These are phyloP conservation scores for Eimeria tenella DNA, from an alignment of 169 alveolate genomes.

Conservation along the genomic window DNA sequence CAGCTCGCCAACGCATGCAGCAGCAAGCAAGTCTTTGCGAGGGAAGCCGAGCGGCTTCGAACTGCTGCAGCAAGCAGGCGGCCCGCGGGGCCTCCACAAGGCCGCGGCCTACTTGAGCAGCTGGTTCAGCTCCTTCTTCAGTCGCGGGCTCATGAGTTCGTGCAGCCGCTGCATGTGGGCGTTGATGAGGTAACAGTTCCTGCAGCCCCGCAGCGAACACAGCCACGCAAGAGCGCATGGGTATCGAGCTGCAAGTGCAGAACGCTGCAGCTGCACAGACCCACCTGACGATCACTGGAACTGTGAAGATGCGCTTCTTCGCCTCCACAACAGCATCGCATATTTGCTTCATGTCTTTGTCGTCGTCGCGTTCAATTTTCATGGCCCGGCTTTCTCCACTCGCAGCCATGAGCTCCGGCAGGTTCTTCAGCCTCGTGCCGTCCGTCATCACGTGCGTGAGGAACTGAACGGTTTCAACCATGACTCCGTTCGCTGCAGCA, in stretches of 20 bases:
- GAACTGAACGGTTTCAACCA: constrained; percentile 92
- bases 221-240: not conserved
- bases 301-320: constrained; percentile 68
- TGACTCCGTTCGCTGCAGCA: constrained; percentile 88
- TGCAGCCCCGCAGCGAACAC: constrained; percentile 1
- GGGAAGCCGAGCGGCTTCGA: not conserved
- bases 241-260: no score
- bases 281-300: constrained; percentile 77
- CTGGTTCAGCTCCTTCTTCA: constrained; percentile 83
- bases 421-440: constrained; percentile 82
- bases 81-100: not conserved
- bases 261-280: not conserved
- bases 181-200: constrained; percentile 86
- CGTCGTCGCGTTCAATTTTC: constrained; percentile 73
- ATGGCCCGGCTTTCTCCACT: constrained; percentile 83
- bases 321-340: constrained; percentile 75
- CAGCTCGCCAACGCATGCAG: not conserved
- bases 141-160: constrained; percentile 84
- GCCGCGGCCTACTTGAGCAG: constrained; percentile 69
- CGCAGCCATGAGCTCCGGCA: constrained; percentile 85
- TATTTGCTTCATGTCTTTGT: constrained; percentile 68
- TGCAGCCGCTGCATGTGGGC: constrained; percentile 91
- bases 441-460: constrained; percentile 82
- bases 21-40: not conserved
- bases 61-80: not conserved